Evolutionary conservation across 352 stramenopile species (phyloP), one percentile per base, ranked within the genome.

Genomic region (Pythium grandisporangium): DNA sequence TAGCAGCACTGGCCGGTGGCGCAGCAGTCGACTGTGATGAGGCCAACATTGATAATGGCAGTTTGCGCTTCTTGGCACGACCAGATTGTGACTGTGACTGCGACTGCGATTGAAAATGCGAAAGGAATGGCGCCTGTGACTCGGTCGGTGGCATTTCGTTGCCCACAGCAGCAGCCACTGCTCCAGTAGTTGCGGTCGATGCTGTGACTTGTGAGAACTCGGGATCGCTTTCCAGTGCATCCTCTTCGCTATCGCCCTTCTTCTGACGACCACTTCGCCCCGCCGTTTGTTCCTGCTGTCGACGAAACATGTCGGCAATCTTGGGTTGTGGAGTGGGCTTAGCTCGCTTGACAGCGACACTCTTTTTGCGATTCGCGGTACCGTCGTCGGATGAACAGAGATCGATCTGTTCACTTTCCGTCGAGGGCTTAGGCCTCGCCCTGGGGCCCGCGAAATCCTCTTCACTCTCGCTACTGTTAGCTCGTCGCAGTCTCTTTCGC

Each of bases 181-280:
- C 38, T 4, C 10, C 32, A 12, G 51, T 30, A 2, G 45, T 41
- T 4, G 38, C 41, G 1, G 44, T 45, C 10, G 36, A 45, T 47
- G 27, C 14, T 6, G 62, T 59, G 22, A 86, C 42, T 41, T 80
- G 45, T 17, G 66, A 78, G 30, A 89, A 89, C 42, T 84, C 72
- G 1, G 62, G 33, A 37, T 89, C 75, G 23, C 70, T 83, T 51
- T 89, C 75, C n/a, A 84, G 55, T 13, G 81, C 70, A 46, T 85
- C 71, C 17, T 74, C 56, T 11, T 61, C 55, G 13, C 5, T 48
- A 21, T n/a, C n/a, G n/a, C n/a, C n/a, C n/a, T n/a, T n/a, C n/a
- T n/a, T n/a, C n/a, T n/a, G n/a, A n/a, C n/a, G n/a, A n/a, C n/a
- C n/a, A n/a, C n/a, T n/a, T n/a, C n/a, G n/a, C n/a, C n/a, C n/a